A percentile compares a stretch with the other conserved stretches of the same genome.
phyloP scores from a whole-genome alignment of 2,329 filamentous ascomycete species.

The Amesomyces nigricolor region DNA sequence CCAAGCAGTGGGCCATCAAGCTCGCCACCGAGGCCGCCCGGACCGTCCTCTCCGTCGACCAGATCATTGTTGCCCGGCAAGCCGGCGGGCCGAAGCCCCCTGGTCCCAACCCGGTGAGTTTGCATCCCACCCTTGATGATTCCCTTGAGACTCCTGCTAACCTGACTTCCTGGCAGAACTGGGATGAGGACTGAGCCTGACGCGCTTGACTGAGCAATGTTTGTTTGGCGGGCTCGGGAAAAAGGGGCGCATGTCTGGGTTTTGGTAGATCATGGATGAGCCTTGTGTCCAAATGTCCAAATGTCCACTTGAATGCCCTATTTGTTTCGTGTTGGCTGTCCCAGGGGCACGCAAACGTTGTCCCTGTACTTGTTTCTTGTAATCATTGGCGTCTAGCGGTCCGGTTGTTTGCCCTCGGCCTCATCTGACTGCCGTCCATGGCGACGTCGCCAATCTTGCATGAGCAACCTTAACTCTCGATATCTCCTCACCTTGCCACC shows the following conservation, averaged over 20 bases:
- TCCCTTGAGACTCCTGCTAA: conserved; percentile 27
- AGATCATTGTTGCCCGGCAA: conserved; percentile 97
- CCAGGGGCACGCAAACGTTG: too few relatives aligned
- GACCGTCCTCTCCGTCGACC: conserved; percentile 92
- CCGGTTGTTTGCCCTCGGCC: background rate
- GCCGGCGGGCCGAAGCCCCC: conserved; percentile 96
- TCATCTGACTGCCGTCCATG: too few relatives aligned
- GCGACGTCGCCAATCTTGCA: too few relatives aligned
- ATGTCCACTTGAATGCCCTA: background rate
- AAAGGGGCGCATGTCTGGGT: background rate
- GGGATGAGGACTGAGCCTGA: conserved; percentile 53
- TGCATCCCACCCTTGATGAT: background rate
- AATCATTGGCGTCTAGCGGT: background rate
- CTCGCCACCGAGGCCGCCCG: conserved; percentile 90
- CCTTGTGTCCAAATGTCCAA: background rate
- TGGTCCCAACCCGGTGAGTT: conserved; percentile 70
- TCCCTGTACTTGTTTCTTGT: too few relatives aligned
- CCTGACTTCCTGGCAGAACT: conserved; percentile 42
- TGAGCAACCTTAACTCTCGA: too few relatives aligned
- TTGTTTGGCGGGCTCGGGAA: background rate
- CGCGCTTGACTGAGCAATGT: background rate
- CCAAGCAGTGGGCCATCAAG: conserved; percentile 96
- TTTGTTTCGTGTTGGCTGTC: too few relatives aligned
- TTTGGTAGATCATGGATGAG: background rate
- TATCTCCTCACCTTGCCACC: too few relatives aligned